Evolutionary conservation across 495 filamentous ascomycete species (phyloP).

Genomic region (Thermochaetoides thermophila): DNA sequence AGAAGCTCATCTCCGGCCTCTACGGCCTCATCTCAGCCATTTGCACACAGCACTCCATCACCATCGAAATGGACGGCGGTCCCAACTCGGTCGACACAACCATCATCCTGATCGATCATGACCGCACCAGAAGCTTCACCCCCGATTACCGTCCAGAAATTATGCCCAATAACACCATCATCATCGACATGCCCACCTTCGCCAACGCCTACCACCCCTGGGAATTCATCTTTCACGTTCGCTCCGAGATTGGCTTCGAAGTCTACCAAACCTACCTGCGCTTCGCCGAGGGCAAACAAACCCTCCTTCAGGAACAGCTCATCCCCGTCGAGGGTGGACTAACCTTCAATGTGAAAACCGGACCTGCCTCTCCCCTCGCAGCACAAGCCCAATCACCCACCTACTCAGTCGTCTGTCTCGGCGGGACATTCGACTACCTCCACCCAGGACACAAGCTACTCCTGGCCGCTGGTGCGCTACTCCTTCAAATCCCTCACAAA

Average conservation of each 20-base stretch:
- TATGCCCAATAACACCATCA: slow-evolving; percentile 32
- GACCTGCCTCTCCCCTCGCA: slow-evolving; percentile 1
- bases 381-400: slow-evolving; percentile 15
- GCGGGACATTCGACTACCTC: slow-evolving; percentile 93
- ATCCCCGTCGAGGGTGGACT: slow-evolving; percentile 34
- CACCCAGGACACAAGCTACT: slow-evolving; percentile 93
- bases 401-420: slow-evolving; percentile 50
- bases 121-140: slow-evolving; percentile 20
- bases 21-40: slow-evolving; percentile 64
- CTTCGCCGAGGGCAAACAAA: slow-evolving; percentile 31
- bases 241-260: slow-evolving; percentile 39
- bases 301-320: slow-evolving; percentile 27
- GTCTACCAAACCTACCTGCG: slow-evolving; percentile 27
- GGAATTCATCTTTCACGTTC: slow-evolving; percentile 53
- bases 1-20: slow-evolving; percentile 56
- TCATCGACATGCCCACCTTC: slow-evolving; percentile 52
- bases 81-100: slow-evolving; percentile 64
- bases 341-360: slow-evolving; percentile 18
- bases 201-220: slow-evolving; percentile 50
- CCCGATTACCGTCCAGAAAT: slow-evolving; percentile 17
- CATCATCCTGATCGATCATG: slow-evolving; percentile 54
- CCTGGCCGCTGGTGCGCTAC: slow-evolving; percentile 66
- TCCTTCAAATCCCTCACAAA: slow-evolving; percentile 40
- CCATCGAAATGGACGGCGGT: slow-evolving; percentile 41
- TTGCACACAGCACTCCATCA: slow-evolving; percentile 44